Conservation (phyloP, 2,329 filamentous ascomycete species). For the Setomelanomma holmii region DNA sequence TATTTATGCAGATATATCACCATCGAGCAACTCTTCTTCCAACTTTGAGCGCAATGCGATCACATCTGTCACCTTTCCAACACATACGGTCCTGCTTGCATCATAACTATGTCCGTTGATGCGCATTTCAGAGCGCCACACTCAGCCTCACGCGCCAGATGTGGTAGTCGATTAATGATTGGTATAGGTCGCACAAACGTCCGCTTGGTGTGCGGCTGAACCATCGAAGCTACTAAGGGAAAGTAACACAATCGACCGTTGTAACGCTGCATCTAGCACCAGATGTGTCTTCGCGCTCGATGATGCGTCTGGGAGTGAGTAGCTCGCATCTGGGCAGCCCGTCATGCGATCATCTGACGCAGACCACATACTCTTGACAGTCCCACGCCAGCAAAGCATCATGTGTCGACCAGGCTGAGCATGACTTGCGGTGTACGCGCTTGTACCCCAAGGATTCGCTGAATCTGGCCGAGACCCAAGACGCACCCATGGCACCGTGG, state of each 20-base stretch:
- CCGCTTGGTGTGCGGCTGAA: constrained; percentile 16
- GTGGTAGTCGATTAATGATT: constrained; percentile 10
- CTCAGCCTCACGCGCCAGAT: constrained; percentile 11
- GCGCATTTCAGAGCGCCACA: neutral
- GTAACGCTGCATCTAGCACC: constrained; percentile 13
- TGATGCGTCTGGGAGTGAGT: neutral
- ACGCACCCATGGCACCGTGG: neutral
- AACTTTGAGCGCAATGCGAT: too few relatives aligned
- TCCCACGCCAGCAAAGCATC: neutral
- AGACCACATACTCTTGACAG: neutral
- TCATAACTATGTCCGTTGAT: neutral
- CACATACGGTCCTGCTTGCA: too few relatives aligned
- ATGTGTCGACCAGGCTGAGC: neutral
- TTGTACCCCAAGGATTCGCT: neutral
- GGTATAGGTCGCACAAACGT: constrained; percentile 12
- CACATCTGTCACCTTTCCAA: too few relatives aligned
- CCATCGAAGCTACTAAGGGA: constrained; percentile 5
- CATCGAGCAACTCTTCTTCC: too few relatives aligned
- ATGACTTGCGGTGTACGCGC: neutral
- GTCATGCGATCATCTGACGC: neutral
- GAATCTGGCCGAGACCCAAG: neutral
- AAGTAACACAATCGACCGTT: constrained; percentile 21
- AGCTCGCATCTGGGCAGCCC: neutral
- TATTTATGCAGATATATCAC: too few relatives aligned
- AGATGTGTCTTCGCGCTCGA: neutral